Evolutionary conservation across 306 rosid species (phyloP).

Genomic region (Pyrus communis): DNA sequence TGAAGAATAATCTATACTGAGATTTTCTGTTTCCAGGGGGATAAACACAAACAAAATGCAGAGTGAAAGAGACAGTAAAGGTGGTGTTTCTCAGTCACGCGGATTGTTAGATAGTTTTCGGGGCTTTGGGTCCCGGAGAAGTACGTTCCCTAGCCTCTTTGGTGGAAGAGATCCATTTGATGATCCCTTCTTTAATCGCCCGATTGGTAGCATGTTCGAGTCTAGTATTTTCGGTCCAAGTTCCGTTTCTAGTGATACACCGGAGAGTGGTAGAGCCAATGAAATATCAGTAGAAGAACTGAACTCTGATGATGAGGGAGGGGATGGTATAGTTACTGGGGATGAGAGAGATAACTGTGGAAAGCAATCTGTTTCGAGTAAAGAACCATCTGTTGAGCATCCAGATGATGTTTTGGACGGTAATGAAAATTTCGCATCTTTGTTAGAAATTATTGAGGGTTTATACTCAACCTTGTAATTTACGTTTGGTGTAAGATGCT

Average conservation of each 20-base stretch:
- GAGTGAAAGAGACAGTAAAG: slow-evolving; percentile 33
- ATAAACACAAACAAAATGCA: slow-evolving; percentile 34
- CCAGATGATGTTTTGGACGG: slow-evolving; percentile 61
- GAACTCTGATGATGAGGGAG: slow-evolving; percentile 49
- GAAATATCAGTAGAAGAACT: slow-evolving; percentile 62
- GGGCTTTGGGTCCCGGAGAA: slow-evolving; percentile 40
- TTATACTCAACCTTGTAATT: not conserved
- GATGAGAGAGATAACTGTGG: slow-evolving; percentile 11
- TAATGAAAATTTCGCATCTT: slow-evolving; percentile 12
- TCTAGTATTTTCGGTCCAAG: slow-evolving; percentile 23
- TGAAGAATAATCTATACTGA: not conserved
- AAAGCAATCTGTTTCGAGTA: slow-evolving; percentile 24
- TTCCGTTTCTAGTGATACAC: slow-evolving; percentile 16
- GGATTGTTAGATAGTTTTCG: slow-evolving; percentile 19
- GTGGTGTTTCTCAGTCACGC: slow-evolving; percentile 22
- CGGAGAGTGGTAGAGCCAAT: slow-evolving; percentile 24
- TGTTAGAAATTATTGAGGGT: not conserved
- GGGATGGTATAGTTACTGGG: slow-evolving; percentile 16
- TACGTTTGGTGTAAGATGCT: not conserved
- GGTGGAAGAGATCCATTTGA: slow-evolving; percentile 73
- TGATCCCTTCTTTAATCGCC: slow-evolving; percentile 67
- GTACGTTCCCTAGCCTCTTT: slow-evolving; percentile 43
- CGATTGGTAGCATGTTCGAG: slow-evolving; percentile 34
- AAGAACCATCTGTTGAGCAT: slow-evolving; percentile 69
- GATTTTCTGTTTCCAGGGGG: slow-evolving; percentile 2